Evolutionary conservation across 768 basidiomycete species (phyloP).

Genomic region (Lactarius evosmus): DNA sequence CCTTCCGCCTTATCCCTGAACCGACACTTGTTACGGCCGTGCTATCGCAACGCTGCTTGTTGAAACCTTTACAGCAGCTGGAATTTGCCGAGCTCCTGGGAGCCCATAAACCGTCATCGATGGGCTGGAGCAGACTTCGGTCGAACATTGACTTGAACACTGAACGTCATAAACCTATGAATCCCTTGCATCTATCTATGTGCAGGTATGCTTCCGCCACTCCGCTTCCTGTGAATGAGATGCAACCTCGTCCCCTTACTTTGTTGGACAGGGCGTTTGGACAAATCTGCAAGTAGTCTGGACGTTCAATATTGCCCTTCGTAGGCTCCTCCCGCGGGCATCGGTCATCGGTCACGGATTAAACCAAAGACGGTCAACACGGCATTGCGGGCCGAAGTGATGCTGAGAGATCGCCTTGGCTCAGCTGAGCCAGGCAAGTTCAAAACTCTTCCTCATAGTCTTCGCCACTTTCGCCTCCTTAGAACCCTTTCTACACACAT

Average conservation of each 20-base stretch:
- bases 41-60: conserved; percentile 5
- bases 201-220: not conserved
- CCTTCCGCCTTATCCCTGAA: not conserved
- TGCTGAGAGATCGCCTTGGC: not conserved
- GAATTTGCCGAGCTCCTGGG: conserved; percentile 2
- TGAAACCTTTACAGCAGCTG: not conserved
- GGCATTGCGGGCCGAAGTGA: not conserved
- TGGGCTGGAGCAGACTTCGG: not conserved
- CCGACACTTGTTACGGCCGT: not conserved
- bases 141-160: not conserved
- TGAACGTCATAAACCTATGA: not conserved
- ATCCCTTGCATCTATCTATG: not conserved
- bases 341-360: not conserved
- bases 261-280: not conserved
- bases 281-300: not conserved
- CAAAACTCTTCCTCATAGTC: not conserved
- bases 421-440: not conserved
- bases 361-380: not conserved
- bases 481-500: not conserved
- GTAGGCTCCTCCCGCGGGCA: not conserved
- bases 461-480: not conserved
- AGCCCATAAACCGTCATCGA: not conserved
- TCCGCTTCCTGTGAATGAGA: too few relatives aligned
- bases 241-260: not conserved
- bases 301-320: not conserved